Conservation (phyloP, 208 protist species). For the Wallacemonas sp. region DNA sequence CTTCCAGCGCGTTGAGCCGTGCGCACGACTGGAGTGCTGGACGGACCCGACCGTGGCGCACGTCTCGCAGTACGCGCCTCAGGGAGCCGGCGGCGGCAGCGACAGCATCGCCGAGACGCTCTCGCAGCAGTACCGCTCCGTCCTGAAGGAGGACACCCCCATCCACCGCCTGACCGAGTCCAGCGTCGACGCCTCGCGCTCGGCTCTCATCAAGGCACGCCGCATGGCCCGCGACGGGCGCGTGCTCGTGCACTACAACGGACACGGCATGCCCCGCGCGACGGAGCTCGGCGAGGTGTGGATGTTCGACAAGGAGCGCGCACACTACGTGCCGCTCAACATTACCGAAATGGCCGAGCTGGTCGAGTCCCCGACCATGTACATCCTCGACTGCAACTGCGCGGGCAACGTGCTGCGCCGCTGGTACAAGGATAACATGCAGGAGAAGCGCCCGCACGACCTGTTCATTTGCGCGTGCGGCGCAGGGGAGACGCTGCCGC, state of each 20-base stretch:
- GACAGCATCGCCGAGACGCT: slow-evolving; percentile 89
- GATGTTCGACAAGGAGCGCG: slow-evolving; percentile 98
- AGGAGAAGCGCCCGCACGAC: slow-evolving; percentile 84
- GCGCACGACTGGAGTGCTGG: slow-evolving; percentile 97
- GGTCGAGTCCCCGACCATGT: slow-evolving; percentile 94
- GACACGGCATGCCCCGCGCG: slow-evolving; percentile 98
- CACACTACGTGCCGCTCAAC: slow-evolving; percentile 98
- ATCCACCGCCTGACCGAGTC: slow-evolving; percentile 93
- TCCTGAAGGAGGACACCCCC: slow-evolving; percentile 41
- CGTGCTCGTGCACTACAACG: slow-evolving; percentile 99
- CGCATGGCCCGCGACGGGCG: slow-evolving; percentile 87
- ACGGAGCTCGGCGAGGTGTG: slow-evolving; percentile 98
- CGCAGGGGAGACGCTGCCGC: slow-evolving; percentile 94
- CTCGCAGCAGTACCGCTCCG: slow-evolving; percentile 92
- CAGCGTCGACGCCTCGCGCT: slow-evolving; percentile 93
- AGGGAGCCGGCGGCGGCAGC: slow-evolving; percentile 21
- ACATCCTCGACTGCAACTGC: slow-evolving; percentile 98
- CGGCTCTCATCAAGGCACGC: slow-evolving; percentile 76
- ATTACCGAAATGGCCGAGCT: slow-evolving; percentile 95
- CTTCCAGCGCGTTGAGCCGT: slow-evolving; percentile 94
- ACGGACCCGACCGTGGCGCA: slow-evolving; percentile 87
- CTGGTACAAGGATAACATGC: slow-evolving; percentile 74
- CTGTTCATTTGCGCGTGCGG: slow-evolving; percentile 97
- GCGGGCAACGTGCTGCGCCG: slow-evolving; percentile 87
- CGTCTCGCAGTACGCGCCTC: slow-evolving; percentile 41